A percentile compares a stretch with the other conserved stretches of the same genome.
phyloP scores from a whole-genome alignment of 1,284 basidiomycete genomes.

The Leccinum angustisporum region DNA sequence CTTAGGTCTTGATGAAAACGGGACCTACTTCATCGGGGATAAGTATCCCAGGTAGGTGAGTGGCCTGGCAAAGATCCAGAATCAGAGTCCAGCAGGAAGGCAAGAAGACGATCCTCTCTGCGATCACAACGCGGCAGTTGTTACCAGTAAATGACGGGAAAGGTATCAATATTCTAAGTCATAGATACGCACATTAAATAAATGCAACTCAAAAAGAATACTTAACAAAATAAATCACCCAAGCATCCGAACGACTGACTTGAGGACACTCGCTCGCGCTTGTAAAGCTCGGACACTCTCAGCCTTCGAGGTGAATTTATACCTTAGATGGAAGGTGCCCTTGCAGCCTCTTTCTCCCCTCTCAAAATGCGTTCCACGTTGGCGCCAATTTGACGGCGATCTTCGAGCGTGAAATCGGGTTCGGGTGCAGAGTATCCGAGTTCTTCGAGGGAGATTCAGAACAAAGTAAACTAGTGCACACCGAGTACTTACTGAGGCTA shows the following conservation, averaged over 20 bases:
- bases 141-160: neutral
- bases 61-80: too few relatives aligned
- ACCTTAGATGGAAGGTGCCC: conserved; percentile 39
- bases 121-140: neutral
- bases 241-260: neutral
- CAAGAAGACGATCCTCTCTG: too few relatives aligned
- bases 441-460: conserved; percentile 33
- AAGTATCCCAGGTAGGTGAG: too few relatives aligned
- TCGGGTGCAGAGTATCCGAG: conserved; percentile 52
- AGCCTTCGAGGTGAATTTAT: neutral
- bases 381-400: conserved; percentile 47
- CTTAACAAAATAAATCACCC: neutral
- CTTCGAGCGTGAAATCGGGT: conserved; percentile 44
- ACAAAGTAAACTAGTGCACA: neutral
- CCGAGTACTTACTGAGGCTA: conserved; percentile 53
- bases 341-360: conserved; percentile 54
- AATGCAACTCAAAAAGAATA: neutral
- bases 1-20: too few relatives aligned
- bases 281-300: neutral
- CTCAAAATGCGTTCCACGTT: conserved; percentile 50
- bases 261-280: neutral
- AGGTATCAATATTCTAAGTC: neutral
- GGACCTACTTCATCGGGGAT: too few relatives aligned
- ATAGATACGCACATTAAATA: neutral
- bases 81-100: too few relatives aligned